Base-by-base conservation (phyloP, 805 yeast species). In the Ascoidea tarda region DNA sequence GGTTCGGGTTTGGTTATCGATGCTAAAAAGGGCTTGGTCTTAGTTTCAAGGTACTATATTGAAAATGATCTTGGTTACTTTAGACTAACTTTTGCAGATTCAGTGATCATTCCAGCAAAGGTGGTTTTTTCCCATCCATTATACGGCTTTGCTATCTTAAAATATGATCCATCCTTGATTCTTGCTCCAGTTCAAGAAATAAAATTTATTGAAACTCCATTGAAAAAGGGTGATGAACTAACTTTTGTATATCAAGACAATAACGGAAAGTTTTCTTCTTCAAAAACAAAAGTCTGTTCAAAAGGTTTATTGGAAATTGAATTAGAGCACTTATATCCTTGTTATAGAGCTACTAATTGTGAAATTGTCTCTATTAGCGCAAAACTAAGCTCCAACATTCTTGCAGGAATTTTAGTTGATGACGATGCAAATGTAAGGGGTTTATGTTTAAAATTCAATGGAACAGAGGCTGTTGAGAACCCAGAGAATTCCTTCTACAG, bases 51-150 rank as follows among this genome's bases (percentile, higher is more conserved):
- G 54, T 73, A 80, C 54, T 10, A 38, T 2, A 14, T 38, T 10
- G 8, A 10, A 10, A 38, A 14, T 38, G 44, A 38, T 48, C 66
- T 82, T 58, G 73, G 82, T 58, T 96, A 89, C 64, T 74, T 89
- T 28, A 73, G 78, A 49, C 74, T 89, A 28, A 81, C 90, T 1
- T 78, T 89, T 62, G 96, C 96, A 4, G 96, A 90, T 57, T 84
- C 95, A 1, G 77, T 87, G 21, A 79, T 82, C 57, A 75, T 88
- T 12, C 87, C 93, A 0, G 96, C 83, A 1, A 73, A 79, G 55
- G 91, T 88, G 31, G 81, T 81, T 31, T 89, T 88, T 59, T 69
- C 87, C 60, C 96, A 89, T 63, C 96, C 96, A 42, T 79, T 87
- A 46, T 86, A 84, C 59, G 89, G 88, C 59, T 89, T 84, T 65